A percentile compares a stretch with the other conserved stretches of the same genome.
phyloP scores from a whole-genome alignment of 495 filamentous ascomycete species.

The Penicillium daleae region DNA sequence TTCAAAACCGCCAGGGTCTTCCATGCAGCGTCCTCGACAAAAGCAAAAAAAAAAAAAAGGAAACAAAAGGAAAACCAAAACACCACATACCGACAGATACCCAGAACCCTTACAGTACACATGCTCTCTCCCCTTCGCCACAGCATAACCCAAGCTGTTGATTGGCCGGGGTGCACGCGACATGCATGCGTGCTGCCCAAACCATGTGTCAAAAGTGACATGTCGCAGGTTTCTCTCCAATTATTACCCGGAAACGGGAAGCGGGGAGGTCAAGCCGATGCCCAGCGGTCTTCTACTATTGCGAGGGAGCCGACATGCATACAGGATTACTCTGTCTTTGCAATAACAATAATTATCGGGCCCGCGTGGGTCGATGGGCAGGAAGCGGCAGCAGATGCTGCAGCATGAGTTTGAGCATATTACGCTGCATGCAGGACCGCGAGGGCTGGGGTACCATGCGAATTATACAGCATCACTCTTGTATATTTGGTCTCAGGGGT shows the following conservation, averaged over 20 bases:
- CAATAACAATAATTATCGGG: not conserved
- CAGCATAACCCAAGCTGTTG: not conserved
- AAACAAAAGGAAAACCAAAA: not conserved
- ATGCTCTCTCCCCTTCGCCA: slow-evolving; percentile 4
- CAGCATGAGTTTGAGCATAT: slow-evolving; percentile 17
- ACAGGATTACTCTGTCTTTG: not conserved
- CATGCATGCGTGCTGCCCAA: slow-evolving; percentile 17
- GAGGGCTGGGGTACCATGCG: slow-evolving; percentile 25
- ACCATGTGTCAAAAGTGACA: slow-evolving; percentile 35
- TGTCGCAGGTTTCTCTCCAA: slow-evolving; percentile 18
- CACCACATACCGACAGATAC: not conserved
- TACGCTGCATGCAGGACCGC: slow-evolving; percentile 23
- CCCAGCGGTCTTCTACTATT: not conserved
- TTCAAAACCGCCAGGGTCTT: slow-evolving; percentile 8
- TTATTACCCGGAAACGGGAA: slow-evolving; percentile 18
- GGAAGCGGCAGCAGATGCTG: not conserved
- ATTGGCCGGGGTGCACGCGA: slow-evolving; percentile 18
- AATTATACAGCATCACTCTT: slow-evolving; percentile 9
- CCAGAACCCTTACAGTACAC: slow-evolving; percentile 1
- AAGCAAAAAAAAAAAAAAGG: not conserved
- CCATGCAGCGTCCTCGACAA: slow-evolving; percentile 9
- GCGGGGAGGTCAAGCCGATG: not conserved
- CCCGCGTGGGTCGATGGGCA: not conserved
- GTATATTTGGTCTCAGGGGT: not conserved
- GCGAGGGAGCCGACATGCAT: not conserved